Percentiles rank a stretch among this genome's conserved stretches.
Conservation (phyloP, 129 eudicot genomes). For the Chrysanthemum lavandulifolium region DNA sequence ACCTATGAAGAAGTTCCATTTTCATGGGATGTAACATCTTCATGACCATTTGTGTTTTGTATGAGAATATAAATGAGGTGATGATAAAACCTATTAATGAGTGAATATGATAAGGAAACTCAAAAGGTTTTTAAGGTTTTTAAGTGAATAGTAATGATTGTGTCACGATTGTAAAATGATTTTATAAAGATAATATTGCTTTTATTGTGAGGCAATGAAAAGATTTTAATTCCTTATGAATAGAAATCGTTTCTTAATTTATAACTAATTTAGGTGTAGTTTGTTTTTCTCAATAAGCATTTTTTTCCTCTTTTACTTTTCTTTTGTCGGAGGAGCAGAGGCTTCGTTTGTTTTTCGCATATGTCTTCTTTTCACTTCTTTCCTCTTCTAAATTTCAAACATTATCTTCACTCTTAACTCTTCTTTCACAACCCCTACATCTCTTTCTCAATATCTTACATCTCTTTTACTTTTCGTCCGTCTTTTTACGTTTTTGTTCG, state of each 20-base stretch:
- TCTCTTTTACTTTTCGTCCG: no score
- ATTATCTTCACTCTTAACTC: no score
- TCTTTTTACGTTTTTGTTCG: no score
- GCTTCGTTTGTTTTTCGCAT: no score
- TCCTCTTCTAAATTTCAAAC: no score
- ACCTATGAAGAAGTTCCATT: slow-evolving; percentile 20
- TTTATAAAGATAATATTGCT: background rate
- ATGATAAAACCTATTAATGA: background rate
- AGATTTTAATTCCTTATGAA: slow-evolving; percentile 16
- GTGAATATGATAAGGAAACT: slow-evolving; percentile 18
- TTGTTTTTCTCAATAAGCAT: no score
- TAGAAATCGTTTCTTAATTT: background rate
- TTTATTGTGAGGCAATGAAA: slow-evolving; percentile 11
- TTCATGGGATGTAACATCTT: slow-evolving; percentile 11
- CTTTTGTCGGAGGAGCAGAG: no score
- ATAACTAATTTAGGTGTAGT: no score
- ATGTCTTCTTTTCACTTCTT: no score
- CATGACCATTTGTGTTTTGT: background rate
- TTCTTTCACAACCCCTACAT: no score
- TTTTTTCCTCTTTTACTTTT: no score
- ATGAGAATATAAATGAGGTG: background rate
- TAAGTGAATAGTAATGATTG: slow-evolving; percentile 27
- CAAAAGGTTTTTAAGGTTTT: slow-evolving; percentile 26
- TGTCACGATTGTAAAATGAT: slow-evolving; percentile 9
- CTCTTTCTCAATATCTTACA: no score